Percentiles rank a stretch among this genome's conserved stretches.
phyloP scores from a whole-genome alignment of 2,329 filamentous ascomycete species.

The Elsinoe ampelina region DNA sequence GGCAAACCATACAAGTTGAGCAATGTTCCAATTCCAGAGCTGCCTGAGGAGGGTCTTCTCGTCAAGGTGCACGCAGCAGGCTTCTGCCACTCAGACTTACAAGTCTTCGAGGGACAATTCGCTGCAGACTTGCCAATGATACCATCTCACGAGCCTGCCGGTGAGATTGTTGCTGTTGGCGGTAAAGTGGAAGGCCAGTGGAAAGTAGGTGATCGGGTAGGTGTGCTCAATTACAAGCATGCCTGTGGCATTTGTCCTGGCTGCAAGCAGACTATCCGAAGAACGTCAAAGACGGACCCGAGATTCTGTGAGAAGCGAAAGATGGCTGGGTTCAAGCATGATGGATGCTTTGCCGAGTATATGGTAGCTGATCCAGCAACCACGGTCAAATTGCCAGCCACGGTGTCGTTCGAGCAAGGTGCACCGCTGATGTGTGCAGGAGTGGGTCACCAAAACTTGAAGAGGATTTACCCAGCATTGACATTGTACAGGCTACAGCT shows the following conservation, averaged over 20 bases:
- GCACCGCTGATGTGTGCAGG: conserved; percentile 1
- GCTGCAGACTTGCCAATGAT: neutral
- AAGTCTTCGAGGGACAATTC: conserved; percentile 1
- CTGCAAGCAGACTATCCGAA: neutral
- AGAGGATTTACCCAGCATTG: too few relatives aligned
- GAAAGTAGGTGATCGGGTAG: conserved; percentile 1
- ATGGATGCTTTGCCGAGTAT: neutral
- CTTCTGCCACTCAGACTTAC: neutral
- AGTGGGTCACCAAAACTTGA: neutral
- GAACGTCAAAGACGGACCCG: neutral
- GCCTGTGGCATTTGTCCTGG: neutral
- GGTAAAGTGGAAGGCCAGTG: neutral
- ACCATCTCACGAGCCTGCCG: conserved; percentile 1
- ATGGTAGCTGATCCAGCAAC: conserved; percentile 1
- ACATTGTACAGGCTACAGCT: neutral
- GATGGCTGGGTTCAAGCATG: conserved; percentile 2
- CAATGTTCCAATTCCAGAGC: neutral
- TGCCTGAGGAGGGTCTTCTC: neutral
- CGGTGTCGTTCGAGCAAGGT: conserved; percentile 1
- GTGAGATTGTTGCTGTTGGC: neutral
- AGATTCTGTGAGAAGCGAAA: neutral
- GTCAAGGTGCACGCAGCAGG: neutral
- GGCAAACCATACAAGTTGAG: neutral
- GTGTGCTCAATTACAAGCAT: conserved; percentile 5
- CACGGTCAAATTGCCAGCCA: neutral